These are phyloP conservation scores for Onygenales sp. DNA, from an alignment of 2,329 filamentous ascomycete genomes.

Conservation along the genomic window DNA sequence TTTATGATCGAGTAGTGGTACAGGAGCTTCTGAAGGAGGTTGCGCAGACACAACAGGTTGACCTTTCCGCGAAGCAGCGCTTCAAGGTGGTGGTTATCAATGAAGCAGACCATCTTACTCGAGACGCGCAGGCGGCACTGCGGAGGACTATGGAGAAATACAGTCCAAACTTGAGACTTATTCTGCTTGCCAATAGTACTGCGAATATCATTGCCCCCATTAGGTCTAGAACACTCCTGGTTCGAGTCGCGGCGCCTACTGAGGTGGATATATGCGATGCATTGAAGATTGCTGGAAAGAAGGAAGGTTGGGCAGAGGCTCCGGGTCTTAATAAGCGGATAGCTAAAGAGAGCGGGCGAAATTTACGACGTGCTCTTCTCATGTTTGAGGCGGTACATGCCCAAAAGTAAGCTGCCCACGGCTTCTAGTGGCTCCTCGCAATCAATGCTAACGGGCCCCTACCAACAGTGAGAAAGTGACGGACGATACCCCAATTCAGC, in stretches of 20 bases:
- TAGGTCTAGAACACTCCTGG: slow-evolving; percentile 78
- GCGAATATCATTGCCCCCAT: slow-evolving; percentile 99
- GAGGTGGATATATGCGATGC: slow-evolving; percentile 76
- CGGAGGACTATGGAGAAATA: slow-evolving; percentile 99
- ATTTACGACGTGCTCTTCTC: slow-evolving; percentile 76
- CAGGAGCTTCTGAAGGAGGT: slow-evolving; percentile 96
- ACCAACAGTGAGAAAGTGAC: slow-evolving; percentile 70
- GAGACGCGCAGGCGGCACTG: slow-evolving; percentile 91
- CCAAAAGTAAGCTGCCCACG: slow-evolving; percentile 60
- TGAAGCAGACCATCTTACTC: slow-evolving; percentile 86
- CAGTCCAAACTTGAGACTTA: slow-evolving; percentile 84
- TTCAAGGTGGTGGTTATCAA: slow-evolving; percentile 99
- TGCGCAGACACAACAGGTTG: slow-evolving; percentile 98
- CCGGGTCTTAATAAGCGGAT: slow-evolving; percentile 72
- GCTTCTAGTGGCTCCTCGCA: background rate
- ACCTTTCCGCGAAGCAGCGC: slow-evolving; percentile 74
- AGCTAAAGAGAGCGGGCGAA: slow-evolving; percentile 81
- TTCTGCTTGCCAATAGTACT: slow-evolving; percentile 88
- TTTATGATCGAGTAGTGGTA: slow-evolving; percentile 89
- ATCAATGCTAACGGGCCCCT: background rate
- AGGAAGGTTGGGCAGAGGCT: slow-evolving; percentile 72
- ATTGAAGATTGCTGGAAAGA: slow-evolving; percentile 59
- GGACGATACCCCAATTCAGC: slow-evolving; percentile 80
- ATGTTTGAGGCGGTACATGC: slow-evolving; percentile 98
- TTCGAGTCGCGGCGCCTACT: slow-evolving; percentile 82